Evolutionary conservation across 768 basidiomycete species (phyloP), one percentile per base, ranked within the genome.

Genomic region (Baorangia bicolor): DNA sequence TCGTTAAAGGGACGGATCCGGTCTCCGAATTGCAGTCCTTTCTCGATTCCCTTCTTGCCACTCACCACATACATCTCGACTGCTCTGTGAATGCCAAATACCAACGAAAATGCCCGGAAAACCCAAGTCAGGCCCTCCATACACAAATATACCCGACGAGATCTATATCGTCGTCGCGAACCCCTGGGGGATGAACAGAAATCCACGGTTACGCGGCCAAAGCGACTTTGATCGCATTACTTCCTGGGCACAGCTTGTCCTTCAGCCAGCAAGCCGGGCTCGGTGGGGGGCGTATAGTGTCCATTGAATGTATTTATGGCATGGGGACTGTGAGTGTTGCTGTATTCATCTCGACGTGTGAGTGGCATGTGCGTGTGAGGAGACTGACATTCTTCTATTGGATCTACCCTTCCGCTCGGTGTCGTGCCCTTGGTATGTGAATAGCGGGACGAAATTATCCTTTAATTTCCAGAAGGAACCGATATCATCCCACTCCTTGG

Each of bases 251-350:
- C 57, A 56, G 16, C 23, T 65, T 16, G 50, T 65, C 18, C 69
- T 71, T 20, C 57, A 57, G n/a, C n/a, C n/a, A n/a, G 28, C 53
- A 68, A 42, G 49, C 66, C 0, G 66, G 66, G 13, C 47, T 57
- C 0, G 44, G 48, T 27, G 59, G 56, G 1, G 61, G 56, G 4
- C 31, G 49, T 34, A 10, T 56, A 18, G 57, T 67, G 2, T 35
- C 23, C 4, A 51, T 67, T 1, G 66, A 72, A 33, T 69, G 57
- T 14, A 53, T 71, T 5, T 71, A 67, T 43, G 30, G 49, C 2
- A 67, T 70, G 64, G 63, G 65, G n/a, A 72, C 69, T 0, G 71
- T 71, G 25, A 69, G 71, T 70, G n/a, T 30, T 6, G 2, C 23
- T 14, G 9, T 35, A n/a, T 34, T 30, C 13, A 1, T n/a, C 16